Conservation (phyloP, 768 basidiomycete species). For the Amanita exitialis region DNA sequence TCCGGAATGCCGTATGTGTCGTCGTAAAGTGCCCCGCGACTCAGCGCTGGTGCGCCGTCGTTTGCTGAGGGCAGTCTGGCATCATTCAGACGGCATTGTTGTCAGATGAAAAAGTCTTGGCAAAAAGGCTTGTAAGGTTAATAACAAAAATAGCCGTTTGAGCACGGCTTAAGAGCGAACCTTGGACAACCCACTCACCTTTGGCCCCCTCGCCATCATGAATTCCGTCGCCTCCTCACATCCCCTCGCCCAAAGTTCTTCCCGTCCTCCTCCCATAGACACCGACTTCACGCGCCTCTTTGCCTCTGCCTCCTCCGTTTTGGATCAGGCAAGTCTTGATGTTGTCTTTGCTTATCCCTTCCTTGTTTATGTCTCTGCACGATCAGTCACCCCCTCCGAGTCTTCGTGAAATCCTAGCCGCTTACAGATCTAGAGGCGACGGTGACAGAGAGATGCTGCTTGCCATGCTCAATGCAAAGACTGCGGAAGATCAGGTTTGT, state of each 20-base stretch:
- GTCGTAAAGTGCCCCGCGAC: background rate
- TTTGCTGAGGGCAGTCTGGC: background rate
- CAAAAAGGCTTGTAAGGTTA: conserved; percentile 33
- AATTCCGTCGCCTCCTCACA: conserved; percentile 22
- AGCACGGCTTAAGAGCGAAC: conserved; percentile 35
- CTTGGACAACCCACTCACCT: conserved; percentile 25
- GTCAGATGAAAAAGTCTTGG: conserved; percentile 25
- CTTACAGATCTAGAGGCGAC: conserved; percentile 79
- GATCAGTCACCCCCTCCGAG: conserved; percentile 65
- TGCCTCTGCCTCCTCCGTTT: conserved; percentile 25
- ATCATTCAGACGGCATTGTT: background rate
- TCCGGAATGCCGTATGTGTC: background rate
- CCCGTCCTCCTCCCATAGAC: conserved; percentile 9
- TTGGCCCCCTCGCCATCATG: conserved; percentile 29
- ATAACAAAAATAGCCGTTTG: conserved; percentile 33
- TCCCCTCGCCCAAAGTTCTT: conserved; percentile 18
- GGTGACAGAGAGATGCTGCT: conserved; percentile 90
- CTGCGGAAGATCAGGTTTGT: conserved; percentile 84
- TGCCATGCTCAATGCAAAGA: conserved; percentile 86
- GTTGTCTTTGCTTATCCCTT: conserved; percentile 11
- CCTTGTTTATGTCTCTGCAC: conserved; percentile 8
- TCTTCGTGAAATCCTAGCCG: conserved; percentile 77
- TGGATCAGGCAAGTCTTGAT: conserved; percentile 28
- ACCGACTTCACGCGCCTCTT: conserved; percentile 26
- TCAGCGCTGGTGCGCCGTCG: background rate